phyloP scores from a whole-genome alignment of 345 rosid genomes.

The Eutrema heterophyllum region DNA sequence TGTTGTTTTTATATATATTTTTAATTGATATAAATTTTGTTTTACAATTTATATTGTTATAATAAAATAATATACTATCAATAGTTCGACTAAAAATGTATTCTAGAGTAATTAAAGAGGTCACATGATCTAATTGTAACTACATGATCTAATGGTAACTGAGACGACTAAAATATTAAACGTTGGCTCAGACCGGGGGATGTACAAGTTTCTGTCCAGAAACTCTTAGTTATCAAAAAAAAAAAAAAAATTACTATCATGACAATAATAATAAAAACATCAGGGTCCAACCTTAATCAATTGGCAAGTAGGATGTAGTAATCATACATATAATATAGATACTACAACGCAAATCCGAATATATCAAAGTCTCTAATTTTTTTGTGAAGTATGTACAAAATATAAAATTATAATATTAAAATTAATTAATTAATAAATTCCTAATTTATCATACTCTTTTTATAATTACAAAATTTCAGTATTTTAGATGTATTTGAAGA shows the following conservation, averaged over 20 bases:
- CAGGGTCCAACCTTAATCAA: background rate
- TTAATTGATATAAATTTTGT: background rate
- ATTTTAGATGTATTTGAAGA: background rate
- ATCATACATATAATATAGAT: background rate
- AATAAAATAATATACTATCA: too few species aligned
- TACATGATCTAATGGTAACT: too few species aligned
- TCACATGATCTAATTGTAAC: too few species aligned
- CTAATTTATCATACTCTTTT: background rate
- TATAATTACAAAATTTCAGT: background rate
- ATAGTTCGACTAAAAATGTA: too few species aligned
- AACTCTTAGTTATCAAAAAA: too few species aligned
- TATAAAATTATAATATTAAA: background rate
- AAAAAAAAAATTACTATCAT: background rate
- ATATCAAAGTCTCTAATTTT: background rate
- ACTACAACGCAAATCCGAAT: background rate
- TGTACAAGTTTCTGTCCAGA: too few species aligned
- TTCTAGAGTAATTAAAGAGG: too few species aligned
- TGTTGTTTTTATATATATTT: background rate
- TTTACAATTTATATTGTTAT: background rate
- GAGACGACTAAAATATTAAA: too few species aligned
- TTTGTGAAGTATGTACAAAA: background rate
- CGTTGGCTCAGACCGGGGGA: too few species aligned
- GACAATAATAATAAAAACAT: background rate
- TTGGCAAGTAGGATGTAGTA: slow-evolving; percentile 5
- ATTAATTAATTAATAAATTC: background rate